Conservation (phyloP, 345 rosid species). For the Dovyalis caffra region DNA sequence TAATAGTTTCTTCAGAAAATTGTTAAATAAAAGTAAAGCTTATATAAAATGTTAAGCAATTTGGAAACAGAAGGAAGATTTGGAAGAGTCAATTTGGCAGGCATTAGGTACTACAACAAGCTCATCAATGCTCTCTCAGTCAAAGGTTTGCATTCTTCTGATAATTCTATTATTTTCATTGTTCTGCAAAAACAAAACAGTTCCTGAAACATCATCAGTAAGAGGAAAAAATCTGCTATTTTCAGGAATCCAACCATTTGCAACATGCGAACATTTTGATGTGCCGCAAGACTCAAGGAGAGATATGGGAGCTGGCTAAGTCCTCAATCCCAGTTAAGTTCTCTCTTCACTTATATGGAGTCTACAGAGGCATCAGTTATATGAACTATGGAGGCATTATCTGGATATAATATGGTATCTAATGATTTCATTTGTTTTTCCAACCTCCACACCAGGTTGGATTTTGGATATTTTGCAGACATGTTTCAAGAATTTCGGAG, state of each 20-base stretch:
- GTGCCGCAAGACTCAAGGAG: slow-evolving; percentile 20
- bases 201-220: background rate
- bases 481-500: slow-evolving; percentile 22
- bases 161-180: background rate
- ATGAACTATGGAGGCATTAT: no score
- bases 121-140: no score
- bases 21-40: background rate
- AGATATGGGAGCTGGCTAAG: slow-evolving; percentile 23
- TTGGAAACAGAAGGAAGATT: slow-evolving; percentile 14
- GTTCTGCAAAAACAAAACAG: no score
- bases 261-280: slow-evolving; percentile 19
- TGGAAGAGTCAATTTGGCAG: slow-evolving; percentile 16
- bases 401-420: background rate
- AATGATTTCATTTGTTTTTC: background rate
- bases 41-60: background rate
- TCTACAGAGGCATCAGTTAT: no score
- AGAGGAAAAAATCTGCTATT: slow-evolving; percentile 11
- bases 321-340: slow-evolving; percentile 16
- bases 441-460: slow-evolving; percentile 9
- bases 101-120: no score
- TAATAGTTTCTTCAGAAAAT: background rate
- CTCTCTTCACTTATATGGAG: no score
- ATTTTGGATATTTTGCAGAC: slow-evolving; percentile 21
- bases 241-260: no score
- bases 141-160: no score